Evolutionary conservation across 495 filamentous ascomycete genomes (phyloP), one percentile per base, ranked within the genome.

Genomic region (Aspergillus diversus): DNA sequence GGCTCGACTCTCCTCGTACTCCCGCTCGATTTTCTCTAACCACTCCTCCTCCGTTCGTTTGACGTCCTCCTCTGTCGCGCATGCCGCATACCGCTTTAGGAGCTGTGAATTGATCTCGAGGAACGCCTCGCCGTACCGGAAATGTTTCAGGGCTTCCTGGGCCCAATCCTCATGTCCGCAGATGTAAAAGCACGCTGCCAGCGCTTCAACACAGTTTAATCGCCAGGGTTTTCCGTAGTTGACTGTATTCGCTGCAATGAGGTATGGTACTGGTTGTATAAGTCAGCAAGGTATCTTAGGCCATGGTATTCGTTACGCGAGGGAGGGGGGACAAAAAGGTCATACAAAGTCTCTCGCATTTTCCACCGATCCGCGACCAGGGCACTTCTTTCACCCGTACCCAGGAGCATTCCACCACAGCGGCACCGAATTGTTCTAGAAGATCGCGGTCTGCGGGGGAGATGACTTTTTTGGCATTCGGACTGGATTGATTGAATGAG

Each of bases 331-430:
- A 32, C 32, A 33, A 21, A 15, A 27, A 16, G 35, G 0, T 9
- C 83, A 27, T 78, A 87, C 84, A 73, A 47, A 97, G 75, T 62
- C 94, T 81, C 80, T 98, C 94, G 73, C 92, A 94, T 76, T 91
- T 93, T n/a, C 95, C 95, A 34, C 96, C 95, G 59, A 98, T 96
- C 62, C 91, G 89, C 15, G 80, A 78, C 86, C 92, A 98, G 34
- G 94, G 93, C 3, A 99, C 90, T 76, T 99, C 95, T 33, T 89
- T 84, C 13, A 95, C 89, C 65, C 96, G 82, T 3, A 93, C 94
- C 95, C 95, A 99, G 39, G 92, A 97, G 73, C 93, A 97, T 76
- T 99, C 95, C 32, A 99, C 96, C 0, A 99, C 95, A 0, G 96
- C 95, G 16, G 93, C 96, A 57, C 95, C 95, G 73, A 89, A 89